Evolutionary conservation across 495 filamentous ascomycete genomes (phyloP).

Genomic region (Elaphomyces granulatus): DNA sequence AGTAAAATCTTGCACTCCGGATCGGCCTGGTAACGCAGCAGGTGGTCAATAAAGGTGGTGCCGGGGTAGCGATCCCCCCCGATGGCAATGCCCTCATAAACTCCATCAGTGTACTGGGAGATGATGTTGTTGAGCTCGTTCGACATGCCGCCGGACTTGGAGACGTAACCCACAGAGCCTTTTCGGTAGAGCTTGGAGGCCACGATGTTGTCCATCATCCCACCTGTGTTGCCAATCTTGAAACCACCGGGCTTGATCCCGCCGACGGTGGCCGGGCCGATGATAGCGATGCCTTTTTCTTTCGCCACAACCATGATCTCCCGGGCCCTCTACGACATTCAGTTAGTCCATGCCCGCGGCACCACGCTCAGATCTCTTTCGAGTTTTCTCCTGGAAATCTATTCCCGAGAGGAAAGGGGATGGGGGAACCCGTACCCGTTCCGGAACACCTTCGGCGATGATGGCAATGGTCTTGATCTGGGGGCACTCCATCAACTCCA

Average conservation of each 20-base stretch:
- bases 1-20: constrained; percentile 95
- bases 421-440: constrained; percentile 54
- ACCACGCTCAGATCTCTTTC: constrained; percentile 1
- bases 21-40: constrained; percentile 88
- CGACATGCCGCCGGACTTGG: constrained; percentile 99
- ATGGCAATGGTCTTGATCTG: constrained; percentile 98
- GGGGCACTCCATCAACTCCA: constrained; percentile 95
- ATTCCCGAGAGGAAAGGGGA: neutral
- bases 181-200: constrained; percentile 99
- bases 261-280: constrained; percentile 95
- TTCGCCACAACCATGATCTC: constrained; percentile 90
- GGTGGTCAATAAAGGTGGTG: constrained; percentile 97
- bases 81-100: constrained; percentile 97
- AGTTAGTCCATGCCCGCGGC: constrained; percentile 12
- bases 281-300: constrained; percentile 98
- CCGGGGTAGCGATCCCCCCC: constrained; percentile 97
- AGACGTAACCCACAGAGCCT: constrained; percentile 96
- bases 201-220: constrained; percentile 99
- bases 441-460: constrained; percentile 97
- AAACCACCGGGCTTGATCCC: constrained; percentile 98
- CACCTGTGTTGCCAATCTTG: constrained; percentile 99
- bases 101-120: constrained; percentile 86
- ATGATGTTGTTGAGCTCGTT: constrained; percentile 99
- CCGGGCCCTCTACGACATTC: constrained; percentile 62
- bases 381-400: neutral